A percentile compares a stretch with the other conserved stretches of the same genome.
phyloP scores from a whole-genome alignment of 1,139 yeast genomes.

The Kodamaea fungicola region DNA sequence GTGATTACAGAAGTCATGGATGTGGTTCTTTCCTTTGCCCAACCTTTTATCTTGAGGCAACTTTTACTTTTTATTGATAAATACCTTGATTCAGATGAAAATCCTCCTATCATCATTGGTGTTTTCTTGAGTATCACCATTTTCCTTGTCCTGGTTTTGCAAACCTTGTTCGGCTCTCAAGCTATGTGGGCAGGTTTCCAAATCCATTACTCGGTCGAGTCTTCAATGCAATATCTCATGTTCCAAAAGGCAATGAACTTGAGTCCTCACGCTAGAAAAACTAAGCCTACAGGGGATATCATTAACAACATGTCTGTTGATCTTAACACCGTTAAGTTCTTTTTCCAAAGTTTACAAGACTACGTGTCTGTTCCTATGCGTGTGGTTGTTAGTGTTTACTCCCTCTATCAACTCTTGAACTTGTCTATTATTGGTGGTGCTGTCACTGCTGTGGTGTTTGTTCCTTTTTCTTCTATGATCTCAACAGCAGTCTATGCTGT shows the following conservation, averaged over 20 bases:
- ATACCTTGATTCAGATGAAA: slow-evolving; percentile 1
- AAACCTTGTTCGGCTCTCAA: slow-evolving; percentile 20
- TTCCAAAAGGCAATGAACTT: slow-evolving; percentile 24
- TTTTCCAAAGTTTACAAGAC: slow-evolving; percentile 17
- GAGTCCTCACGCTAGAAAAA: slow-evolving; percentile 24
- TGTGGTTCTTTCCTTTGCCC: slow-evolving; percentile 12
- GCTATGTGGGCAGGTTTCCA: slow-evolving; percentile 14
- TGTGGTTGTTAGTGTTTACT: slow-evolving; percentile 17
- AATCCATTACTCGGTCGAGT: slow-evolving; percentile 16
- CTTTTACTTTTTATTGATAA: slow-evolving; percentile 13
- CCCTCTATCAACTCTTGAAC: slow-evolving; percentile 22
- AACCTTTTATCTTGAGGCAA: slow-evolving; percentile 22
- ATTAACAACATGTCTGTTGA: slow-evolving; percentile 26
- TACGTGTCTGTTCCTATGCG: slow-evolving; percentile 21
- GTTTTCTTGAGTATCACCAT: slow-evolving; percentile 17
- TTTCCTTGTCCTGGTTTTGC: slow-evolving; percentile 15
- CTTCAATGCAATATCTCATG: slow-evolving; percentile 20
- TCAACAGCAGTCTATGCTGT: slow-evolving; percentile 17
- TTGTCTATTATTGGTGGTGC: slow-evolving; percentile 26
- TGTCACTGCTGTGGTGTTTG: slow-evolving; percentile 17
- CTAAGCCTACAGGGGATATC: slow-evolving; percentile 28
- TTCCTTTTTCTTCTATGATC: slow-evolving; percentile 19
- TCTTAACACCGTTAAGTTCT: slow-evolving; percentile 16
- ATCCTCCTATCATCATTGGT: slow-evolving; percentile 25
- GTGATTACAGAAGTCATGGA: slow-evolving; percentile 12